phyloP scores from a whole-genome alignment of 2,329 filamentous ascomycete species.

The Thelonectria olida region DNA sequence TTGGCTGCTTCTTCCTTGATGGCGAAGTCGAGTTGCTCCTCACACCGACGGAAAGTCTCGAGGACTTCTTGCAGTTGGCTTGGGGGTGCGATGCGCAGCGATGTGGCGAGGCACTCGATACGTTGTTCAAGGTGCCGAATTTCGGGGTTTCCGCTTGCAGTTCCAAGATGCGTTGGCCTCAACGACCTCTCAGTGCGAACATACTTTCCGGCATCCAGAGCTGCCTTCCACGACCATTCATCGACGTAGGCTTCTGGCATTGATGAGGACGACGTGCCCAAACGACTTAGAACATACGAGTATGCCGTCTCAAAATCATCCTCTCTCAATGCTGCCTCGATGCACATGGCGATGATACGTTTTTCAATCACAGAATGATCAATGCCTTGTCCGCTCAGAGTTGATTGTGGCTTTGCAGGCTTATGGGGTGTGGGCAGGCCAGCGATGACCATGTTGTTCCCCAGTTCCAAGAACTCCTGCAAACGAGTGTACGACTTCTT shows the following conservation, averaged over 20 bases:
- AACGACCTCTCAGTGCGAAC: slow-evolving; percentile 63
- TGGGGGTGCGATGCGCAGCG: slow-evolving; percentile 77
- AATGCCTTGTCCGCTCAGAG: slow-evolving; percentile 37
- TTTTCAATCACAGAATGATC: slow-evolving; percentile 61
- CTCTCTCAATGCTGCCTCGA: slow-evolving; percentile 78
- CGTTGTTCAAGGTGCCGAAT: slow-evolving; percentile 82
- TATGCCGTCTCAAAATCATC: slow-evolving; percentile 89
- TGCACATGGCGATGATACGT: slow-evolving; percentile 81
- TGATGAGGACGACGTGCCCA: slow-evolving; percentile 50
- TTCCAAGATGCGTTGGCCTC: slow-evolving; percentile 68
- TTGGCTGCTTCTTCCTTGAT: slow-evolving; percentile 73
- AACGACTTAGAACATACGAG: slow-evolving; percentile 79
- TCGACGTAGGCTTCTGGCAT: slow-evolving; percentile 51
- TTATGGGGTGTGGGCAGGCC: slow-evolving; percentile 50
- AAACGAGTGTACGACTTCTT: slow-evolving; percentile 76
- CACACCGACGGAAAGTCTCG: slow-evolving; percentile 78
- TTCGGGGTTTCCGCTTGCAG: slow-evolving; percentile 66
- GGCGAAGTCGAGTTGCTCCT: slow-evolving; percentile 77
- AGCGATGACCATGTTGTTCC: slow-evolving; percentile 71
- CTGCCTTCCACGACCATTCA: slow-evolving; percentile 81
- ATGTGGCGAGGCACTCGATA: slow-evolving; percentile 80
- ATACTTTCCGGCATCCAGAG: slow-evolving; percentile 81
- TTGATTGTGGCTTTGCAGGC: slow-evolving; percentile 8
- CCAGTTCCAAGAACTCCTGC: slow-evolving; percentile 77
- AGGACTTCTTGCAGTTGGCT: slow-evolving; percentile 78